phyloP scores from a whole-genome alignment of 139 green algal species.

The Eudorina sp. region DNA sequence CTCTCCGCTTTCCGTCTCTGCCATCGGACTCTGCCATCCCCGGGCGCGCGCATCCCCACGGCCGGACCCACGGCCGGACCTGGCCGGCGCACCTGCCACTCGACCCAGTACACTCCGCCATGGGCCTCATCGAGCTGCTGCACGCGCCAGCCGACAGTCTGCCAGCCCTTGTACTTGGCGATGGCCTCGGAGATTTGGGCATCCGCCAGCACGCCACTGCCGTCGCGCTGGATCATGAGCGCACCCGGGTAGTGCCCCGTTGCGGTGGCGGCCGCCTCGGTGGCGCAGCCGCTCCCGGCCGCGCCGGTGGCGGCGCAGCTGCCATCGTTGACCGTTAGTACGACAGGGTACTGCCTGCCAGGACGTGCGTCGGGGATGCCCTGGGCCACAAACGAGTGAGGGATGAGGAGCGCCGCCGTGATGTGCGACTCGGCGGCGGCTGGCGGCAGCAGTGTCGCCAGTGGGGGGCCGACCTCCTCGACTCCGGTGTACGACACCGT shows the following conservation, averaged over 20 bases:
- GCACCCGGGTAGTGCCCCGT: not conserved
- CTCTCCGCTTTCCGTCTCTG: no score
- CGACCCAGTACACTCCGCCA: not conserved
- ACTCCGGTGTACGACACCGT: no score
- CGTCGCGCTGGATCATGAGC: conserved; percentile 2
- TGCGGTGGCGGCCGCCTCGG: not conserved
- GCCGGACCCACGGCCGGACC: no score
- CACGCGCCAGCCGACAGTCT: not conserved
- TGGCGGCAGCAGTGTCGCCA: no score
- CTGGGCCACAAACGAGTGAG: not conserved
- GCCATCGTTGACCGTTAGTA: not conserved
- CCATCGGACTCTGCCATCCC: no score
- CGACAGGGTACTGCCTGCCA: not conserved
- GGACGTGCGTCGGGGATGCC: not conserved
- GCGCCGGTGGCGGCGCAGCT: not conserved
- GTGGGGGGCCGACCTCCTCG: no score
- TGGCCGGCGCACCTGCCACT: conserved; percentile 4
- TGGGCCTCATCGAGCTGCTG: not conserved
- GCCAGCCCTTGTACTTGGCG: not conserved
- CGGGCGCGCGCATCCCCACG: no score
- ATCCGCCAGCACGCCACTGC: conserved; percentile 1
- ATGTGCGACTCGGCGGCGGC: not conserved
- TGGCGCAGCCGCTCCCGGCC: not conserved
- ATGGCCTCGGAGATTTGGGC: not conserved
- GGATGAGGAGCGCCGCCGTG: not conserved